phyloP scores from a whole-genome alignment of 768 basidiomycete genomes.

The Amanita fuliginea region DNA sequence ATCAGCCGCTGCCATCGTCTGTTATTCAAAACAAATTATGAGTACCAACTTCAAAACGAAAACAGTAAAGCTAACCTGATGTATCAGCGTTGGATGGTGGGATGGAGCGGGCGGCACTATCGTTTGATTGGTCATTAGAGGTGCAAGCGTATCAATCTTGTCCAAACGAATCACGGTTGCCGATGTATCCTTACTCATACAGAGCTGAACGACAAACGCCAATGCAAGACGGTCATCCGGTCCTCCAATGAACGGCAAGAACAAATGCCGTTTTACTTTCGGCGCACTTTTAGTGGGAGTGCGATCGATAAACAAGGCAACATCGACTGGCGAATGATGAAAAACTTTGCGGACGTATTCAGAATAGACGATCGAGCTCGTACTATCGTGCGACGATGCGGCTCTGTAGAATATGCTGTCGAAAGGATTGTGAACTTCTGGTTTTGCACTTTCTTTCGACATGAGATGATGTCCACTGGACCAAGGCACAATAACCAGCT shows the following conservation, averaged over 20 bases:
- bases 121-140: not conserved
- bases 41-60: not conserved
- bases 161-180: constrained; percentile 67
- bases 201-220: constrained; percentile 72
- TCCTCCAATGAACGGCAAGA: constrained; percentile 90
- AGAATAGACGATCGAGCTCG: constrained; percentile 52
- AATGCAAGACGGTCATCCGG: constrained; percentile 87
- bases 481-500: constrained; percentile 87
- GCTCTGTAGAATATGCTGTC: constrained; percentile 63
- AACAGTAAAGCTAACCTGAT: not conserved
- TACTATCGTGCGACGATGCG: constrained; percentile 36
- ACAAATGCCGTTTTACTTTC: constrained; percentile 42
- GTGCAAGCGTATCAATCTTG: constrained; percentile 25
- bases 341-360: constrained; percentile 84
- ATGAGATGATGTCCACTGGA: constrained; percentile 28
- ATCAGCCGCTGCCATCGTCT: constrained; percentile 47
- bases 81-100: not conserved
- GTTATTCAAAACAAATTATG: constrained; percentile 1
- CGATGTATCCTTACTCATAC: constrained; percentile 40
- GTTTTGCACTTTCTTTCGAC: constrained; percentile 7
- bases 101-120: not conserved
- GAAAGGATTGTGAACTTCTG: constrained; percentile 52
- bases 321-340: constrained; percentile 56
- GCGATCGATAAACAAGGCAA: constrained; percentile 82
- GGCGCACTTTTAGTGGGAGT: constrained; percentile 17